Evolutionary conservation across 306 rosid species (phyloP).

Genomic region (Oxytropis ochrocephala): DNA sequence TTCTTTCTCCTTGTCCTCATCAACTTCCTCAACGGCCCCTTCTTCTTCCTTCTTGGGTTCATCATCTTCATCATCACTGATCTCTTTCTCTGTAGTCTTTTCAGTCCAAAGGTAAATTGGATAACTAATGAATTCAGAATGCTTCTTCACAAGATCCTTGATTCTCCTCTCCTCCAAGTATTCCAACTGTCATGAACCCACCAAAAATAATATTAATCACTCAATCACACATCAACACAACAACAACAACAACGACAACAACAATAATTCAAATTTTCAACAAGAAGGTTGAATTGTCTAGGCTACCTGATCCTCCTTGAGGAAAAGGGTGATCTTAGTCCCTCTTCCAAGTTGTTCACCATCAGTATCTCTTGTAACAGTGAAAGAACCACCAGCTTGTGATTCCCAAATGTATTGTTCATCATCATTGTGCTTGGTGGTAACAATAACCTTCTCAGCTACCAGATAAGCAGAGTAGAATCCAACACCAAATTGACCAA

Average conservation of each 20-base stretch:
- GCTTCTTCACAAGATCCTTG: constrained; percentile 73
- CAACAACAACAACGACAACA: no score
- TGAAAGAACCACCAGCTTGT: constrained; percentile 71
- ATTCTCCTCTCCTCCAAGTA: constrained; percentile 64
- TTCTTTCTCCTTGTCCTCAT: constrained; percentile 47
- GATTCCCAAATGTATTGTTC: constrained; percentile 74
- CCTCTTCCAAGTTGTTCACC: constrained; percentile 74
- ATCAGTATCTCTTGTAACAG: constrained; percentile 48
- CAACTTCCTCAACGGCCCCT: constrained; percentile 51
- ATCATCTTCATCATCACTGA: constrained; percentile 64
- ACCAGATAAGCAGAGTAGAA: constrained; percentile 65
- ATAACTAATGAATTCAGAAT: constrained; percentile 64
- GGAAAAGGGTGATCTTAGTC: constrained; percentile 65
- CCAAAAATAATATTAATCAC: background rate
- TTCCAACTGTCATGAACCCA: constrained; percentile 36
- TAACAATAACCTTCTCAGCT: constrained; percentile 56
- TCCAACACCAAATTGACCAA: constrained; percentile 75
- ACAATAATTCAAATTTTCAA: background rate
- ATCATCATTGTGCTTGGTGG: constrained; percentile 64
- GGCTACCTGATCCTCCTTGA: constrained; percentile 71
- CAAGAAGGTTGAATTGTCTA: background rate
- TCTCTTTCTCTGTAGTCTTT: constrained; percentile 64
- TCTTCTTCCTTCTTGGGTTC: constrained; percentile 65
- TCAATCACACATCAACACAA: no score
- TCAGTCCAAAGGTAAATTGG: constrained; percentile 66